phyloP scores from a whole-genome alignment of 805 yeast species.

The Osmozyma mogii region DNA sequence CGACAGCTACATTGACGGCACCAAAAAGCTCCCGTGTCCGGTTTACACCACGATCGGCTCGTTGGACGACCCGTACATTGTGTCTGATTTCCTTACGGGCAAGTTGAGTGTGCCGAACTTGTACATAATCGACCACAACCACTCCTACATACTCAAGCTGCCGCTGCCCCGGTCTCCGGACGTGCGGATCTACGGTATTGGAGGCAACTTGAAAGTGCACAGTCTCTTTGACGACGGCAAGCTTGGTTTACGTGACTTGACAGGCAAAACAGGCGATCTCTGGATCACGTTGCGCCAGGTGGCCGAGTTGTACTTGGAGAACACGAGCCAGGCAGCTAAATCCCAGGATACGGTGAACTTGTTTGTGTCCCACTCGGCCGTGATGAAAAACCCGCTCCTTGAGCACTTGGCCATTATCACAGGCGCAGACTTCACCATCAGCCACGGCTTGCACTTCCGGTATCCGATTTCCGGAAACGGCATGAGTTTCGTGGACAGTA shows the following conservation, averaged over 20 bases:
- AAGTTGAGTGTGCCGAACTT: constrained; percentile 48
- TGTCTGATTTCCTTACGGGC: constrained; percentile 54
- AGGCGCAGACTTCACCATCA: constrained; percentile 64
- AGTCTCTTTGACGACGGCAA: constrained; percentile 45
- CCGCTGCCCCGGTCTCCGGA: constrained; percentile 31
- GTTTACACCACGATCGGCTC: constrained; percentile 76
- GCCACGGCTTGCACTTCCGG: constrained; percentile 66
- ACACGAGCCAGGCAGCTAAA: too few species aligned
- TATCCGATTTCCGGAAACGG: constrained; percentile 67
- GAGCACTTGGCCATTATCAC: constrained; percentile 60
- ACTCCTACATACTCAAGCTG: constrained; percentile 35
- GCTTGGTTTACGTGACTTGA: constrained; percentile 2
- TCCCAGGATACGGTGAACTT: constrained; percentile 42
- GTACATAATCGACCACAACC: constrained; percentile 52
- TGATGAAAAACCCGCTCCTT: constrained; percentile 59
- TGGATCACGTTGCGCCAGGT: constrained; percentile 71
- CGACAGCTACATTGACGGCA: constrained; percentile 24
- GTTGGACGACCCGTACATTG: constrained; percentile 62
- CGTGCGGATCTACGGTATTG: constrained; percentile 58
- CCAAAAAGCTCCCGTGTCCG: constrained; percentile 42
- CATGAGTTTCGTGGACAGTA: constrained; percentile 50
- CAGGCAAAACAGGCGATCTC: constrained; percentile 44
- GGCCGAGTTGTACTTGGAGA: constrained; percentile 44
- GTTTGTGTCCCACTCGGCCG: constrained; percentile 63
- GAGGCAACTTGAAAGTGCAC: constrained; percentile 63